phyloP scores from a whole-genome alignment of 345 rosid genomes.

The Hevea brasiliensis region DNA sequence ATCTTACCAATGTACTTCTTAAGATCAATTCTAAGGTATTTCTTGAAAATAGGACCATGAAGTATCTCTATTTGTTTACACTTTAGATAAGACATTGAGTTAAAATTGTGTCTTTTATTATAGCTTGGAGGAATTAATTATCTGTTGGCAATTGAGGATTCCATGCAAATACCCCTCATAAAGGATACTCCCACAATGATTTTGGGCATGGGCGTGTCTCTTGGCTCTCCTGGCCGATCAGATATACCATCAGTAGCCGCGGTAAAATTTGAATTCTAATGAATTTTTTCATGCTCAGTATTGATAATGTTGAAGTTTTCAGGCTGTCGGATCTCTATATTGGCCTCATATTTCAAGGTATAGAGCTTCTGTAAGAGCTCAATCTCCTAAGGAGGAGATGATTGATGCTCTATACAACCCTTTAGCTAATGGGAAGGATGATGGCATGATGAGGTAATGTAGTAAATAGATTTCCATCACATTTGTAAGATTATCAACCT shows the following conservation, averaged over 20 bases:
- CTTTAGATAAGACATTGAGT: conserved; percentile 2
- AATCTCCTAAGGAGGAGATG: too few relatives aligned
- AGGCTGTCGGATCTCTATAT: conserved; percentile 59
- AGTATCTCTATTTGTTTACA: conserved; percentile 1
- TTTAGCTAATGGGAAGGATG: too few relatives aligned
- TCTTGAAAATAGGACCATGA: conserved; percentile 14
- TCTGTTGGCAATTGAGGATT: conserved; percentile 61
- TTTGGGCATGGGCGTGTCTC: conserved; percentile 97
- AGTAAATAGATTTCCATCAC: too few relatives aligned
- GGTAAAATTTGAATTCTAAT: conserved; percentile 28
- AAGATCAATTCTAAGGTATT: conserved; percentile 87
- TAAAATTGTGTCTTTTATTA: conserved; percentile 18
- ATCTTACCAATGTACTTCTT: conserved; percentile 82
- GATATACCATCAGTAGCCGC: conserved; percentile 81
- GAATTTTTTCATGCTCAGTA: conserved; percentile 3
- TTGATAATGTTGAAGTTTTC: conserved; percentile 22
- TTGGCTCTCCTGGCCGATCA: conserved; percentile 79
- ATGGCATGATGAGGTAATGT: too few relatives aligned
- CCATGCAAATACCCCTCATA: conserved; percentile 52
- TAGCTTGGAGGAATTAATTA: conserved; percentile 97
- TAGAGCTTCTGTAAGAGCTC: too few relatives aligned
- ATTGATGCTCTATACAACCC: too few relatives aligned
- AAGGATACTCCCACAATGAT: conserved; percentile 75
- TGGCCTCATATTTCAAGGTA: too few relatives aligned
- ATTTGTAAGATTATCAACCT: too few relatives aligned